These are phyloP conservation scores for Barnettozyma siamensis DNA, from an alignment of 805 yeast genomes.

Conservation along the genomic window DNA sequence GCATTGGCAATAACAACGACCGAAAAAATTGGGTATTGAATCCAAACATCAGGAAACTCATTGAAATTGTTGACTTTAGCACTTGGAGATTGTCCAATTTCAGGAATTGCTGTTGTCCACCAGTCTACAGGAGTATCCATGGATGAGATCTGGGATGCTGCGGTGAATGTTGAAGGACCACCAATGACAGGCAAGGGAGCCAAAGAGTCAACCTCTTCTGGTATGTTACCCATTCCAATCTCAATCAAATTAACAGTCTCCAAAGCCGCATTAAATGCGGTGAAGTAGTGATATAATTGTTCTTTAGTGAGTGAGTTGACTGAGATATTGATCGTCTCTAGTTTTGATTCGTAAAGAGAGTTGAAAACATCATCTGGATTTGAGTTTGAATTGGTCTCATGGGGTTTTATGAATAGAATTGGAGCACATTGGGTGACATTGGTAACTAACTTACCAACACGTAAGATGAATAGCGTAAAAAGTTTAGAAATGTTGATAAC, in stretches of 20 bases:
- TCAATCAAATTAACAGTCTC: slow-evolving; percentile 32
- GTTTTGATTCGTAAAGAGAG: slow-evolving; percentile 20
- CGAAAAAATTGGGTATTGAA: slow-evolving; percentile 32
- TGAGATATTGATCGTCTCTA: slow-evolving; percentile 15
- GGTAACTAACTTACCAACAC: slow-evolving; percentile 25
- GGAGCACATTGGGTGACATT: slow-evolving; percentile 28
- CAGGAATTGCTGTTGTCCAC: slow-evolving; percentile 24
- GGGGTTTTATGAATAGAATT: slow-evolving; percentile 33
- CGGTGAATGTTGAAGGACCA: slow-evolving; percentile 26
- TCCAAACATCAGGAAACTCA: slow-evolving; percentile 35
- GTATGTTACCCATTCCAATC: slow-evolving; percentile 35
- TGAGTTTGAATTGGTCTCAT: slow-evolving; percentile 22
- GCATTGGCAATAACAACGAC: slow-evolving; percentile 26
- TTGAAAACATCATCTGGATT: slow-evolving; percentile 26
- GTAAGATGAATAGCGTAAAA: slow-evolving; percentile 28
- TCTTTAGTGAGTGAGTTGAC: slow-evolving; percentile 14
- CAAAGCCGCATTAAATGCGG: slow-evolving; percentile 26
- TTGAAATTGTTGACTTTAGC: slow-evolving; percentile 17
- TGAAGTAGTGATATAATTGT: slow-evolving; percentile 29
- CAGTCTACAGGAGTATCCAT: slow-evolving; percentile 19
- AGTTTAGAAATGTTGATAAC: slow-evolving; percentile 32
- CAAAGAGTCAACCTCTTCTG: slow-evolving; percentile 17
- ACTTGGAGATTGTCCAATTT: slow-evolving; percentile 17
- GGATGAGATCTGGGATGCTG: slow-evolving; percentile 22
- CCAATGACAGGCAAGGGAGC: slow-evolving; percentile 23